phyloP scores from a whole-genome alignment of 2,329 filamentous ascomycete species.

The Aphanocladium album region DNA sequence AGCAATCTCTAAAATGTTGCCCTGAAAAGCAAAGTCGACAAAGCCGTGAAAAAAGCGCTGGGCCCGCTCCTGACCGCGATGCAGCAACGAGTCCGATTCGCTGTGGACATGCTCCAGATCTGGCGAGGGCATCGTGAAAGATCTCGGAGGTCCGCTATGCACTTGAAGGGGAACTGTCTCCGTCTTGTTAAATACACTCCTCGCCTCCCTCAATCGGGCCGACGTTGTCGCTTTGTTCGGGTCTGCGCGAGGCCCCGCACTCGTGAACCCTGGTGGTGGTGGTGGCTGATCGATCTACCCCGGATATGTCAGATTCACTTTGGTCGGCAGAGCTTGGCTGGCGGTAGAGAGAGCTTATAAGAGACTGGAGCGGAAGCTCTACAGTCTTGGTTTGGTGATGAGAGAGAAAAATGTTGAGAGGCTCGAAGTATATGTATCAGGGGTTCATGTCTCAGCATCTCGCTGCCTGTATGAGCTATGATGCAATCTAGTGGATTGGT shows the following conservation, averaged over 20 bases:
- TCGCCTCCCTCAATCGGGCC: neutral
- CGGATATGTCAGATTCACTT: neutral
- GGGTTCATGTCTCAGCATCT: neutral
- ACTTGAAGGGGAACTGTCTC: neutral
- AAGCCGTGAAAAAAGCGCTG: conserved; percentile 57
- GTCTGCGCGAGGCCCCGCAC: neutral
- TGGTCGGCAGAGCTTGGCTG: neutral
- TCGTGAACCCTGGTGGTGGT: neutral
- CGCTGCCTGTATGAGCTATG: neutral
- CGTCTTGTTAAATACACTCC: no score
- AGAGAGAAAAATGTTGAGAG: neutral
- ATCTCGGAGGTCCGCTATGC: neutral
- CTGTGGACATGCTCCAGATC: conserved; percentile 28
- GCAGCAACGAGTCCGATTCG: conserved; percentile 37
- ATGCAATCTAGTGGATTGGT: conserved; percentile 3
- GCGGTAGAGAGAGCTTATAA: no score
- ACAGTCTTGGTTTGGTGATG: no score
- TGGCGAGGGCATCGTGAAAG: conserved; percentile 27
- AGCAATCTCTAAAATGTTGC: conserved; percentile 71
- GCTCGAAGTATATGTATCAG: neutral
- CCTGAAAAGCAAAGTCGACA: conserved; percentile 66
- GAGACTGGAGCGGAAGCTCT: no score
- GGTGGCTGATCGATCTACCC: neutral
- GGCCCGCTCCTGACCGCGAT: conserved; percentile 42
- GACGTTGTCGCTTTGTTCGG: neutral